Base-by-base conservation (phyloP, 495 filamentous ascomycete genomes). In the Saxophila tyrrhenica region DNA sequence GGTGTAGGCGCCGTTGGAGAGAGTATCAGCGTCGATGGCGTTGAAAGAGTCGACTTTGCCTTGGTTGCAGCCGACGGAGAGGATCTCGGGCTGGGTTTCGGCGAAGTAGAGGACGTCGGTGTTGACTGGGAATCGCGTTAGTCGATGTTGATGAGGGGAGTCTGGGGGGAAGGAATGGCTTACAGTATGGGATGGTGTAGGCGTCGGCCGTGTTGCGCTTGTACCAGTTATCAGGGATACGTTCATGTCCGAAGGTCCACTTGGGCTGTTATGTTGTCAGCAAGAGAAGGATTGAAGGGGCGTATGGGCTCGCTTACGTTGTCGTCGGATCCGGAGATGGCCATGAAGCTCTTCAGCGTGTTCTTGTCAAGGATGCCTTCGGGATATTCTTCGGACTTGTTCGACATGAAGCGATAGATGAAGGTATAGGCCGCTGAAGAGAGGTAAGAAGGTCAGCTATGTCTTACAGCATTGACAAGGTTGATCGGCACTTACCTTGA, bases 211-310 rank as follows among this genome's bases (percentile, higher is more conserved):
- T 29, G 47, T 57, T 60, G 2, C 76, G 71, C 45, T 73, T 75
- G 65, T 81, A 82, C 78, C 77, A 83, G 57, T 83, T 83, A 24
- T 78, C 69, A 0, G 80, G 80, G 29, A 69, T 66, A n/a, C 53
- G 51, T 48, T 69, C 65, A 23, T 63, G 35, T 15, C 67, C 67
- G 15, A 39, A 48, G 2, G 43, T 55, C 55, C 55, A 62, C 0
- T 16, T 35, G 23, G 49, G 52, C 54, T 57, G 32, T 25, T 22
- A 13, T 13, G 13, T 13, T 35, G 29, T 35, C 29, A 35, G 29
- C 29, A 35, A 35, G 29, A 13, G 13, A 35, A 5, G 29, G 13
- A n/a, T n/a, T n/a, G n/a, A n/a, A n/a, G n/a, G n/a, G n/a, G n/a
- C n/a, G n/a, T n/a, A n/a, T n/a, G n/a, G n/a, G n/a, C n/a, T n/a